Conservation (phyloP, 768 basidiomycete genomes). For the Lenzites betulinus region DNA sequence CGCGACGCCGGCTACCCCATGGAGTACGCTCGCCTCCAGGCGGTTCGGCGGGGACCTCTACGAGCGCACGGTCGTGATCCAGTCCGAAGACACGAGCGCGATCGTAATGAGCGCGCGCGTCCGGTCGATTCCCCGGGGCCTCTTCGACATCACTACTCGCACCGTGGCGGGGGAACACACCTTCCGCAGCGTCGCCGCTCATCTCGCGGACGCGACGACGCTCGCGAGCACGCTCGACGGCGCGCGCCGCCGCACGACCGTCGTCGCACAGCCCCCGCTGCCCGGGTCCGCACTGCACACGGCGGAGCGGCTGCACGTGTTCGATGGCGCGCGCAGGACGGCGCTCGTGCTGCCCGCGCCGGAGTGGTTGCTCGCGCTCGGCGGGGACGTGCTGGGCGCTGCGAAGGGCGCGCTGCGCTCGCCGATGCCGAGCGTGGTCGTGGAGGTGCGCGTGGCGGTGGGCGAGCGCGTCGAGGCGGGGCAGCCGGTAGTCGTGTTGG, state of each 20-base stretch:
- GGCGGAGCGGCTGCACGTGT: slow-evolving; percentile 78
- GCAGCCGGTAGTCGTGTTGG: slow-evolving; percentile 79
- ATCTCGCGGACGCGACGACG: slow-evolving; percentile 53
- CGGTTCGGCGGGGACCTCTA: slow-evolving; percentile 78
- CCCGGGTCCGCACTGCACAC: slow-evolving; percentile 49
- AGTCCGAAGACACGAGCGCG: slow-evolving; percentile 51
- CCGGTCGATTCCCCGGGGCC: slow-evolving; percentile 26
- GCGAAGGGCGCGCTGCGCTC: slow-evolving; percentile 70
- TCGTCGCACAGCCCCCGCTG: slow-evolving; percentile 70
- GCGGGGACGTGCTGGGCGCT: slow-evolving; percentile 55
- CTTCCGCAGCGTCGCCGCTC: slow-evolving; percentile 57
- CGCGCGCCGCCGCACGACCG: slow-evolving; percentile 56
- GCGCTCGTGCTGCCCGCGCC: slow-evolving; percentile 65
- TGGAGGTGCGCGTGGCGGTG: slow-evolving; percentile 77
- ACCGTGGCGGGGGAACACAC: slow-evolving; percentile 33
- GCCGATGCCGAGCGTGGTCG: slow-evolving; percentile 93
- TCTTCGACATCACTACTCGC: slow-evolving; percentile 51
- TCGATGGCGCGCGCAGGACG: slow-evolving; percentile 62
- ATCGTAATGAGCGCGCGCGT: slow-evolving; percentile 45
- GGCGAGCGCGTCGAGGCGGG: slow-evolving; percentile 83
- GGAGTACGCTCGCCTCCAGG: slow-evolving; percentile 68
- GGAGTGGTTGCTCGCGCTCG: slow-evolving; percentile 67
- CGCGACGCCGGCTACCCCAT: slow-evolving; percentile 50
- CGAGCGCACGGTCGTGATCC: slow-evolving; percentile 62
- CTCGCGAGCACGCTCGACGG: slow-evolving; percentile 56